Evolutionary conservation across 495 filamentous ascomycete species (phyloP).

Genomic region (Achaetomiella virescens): DNA sequence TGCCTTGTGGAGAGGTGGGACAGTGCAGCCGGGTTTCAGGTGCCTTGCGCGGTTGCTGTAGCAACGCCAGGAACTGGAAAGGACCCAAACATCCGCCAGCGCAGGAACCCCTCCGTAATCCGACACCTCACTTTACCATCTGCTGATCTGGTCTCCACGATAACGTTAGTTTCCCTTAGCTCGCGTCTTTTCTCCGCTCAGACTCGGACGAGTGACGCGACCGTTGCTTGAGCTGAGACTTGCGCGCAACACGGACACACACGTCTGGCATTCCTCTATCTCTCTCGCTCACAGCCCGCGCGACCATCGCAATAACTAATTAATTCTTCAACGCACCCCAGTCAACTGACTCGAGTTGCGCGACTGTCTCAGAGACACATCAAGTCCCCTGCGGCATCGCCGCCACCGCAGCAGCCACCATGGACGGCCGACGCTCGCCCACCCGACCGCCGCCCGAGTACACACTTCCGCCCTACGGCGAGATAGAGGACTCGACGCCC

Average conservation of each 20-base stretch:
- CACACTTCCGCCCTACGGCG: constrained; percentile 43
- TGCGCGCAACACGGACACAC: not conserved
- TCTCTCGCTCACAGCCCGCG: not conserved
- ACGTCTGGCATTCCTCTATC: not conserved
- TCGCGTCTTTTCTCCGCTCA: not conserved
- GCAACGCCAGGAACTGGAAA: not conserved
- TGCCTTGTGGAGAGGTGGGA: not conserved
- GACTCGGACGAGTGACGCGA: not conserved
- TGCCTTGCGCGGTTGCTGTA: not conserved
- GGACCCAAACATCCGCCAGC: not conserved
- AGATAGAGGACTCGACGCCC: constrained; percentile 38
- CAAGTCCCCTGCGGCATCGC: constrained; percentile 17
- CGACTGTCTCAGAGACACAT: constrained; percentile 10
- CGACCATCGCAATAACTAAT: constrained; percentile 2
- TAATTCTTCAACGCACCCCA: not conserved
- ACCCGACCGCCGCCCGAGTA: constrained; percentile 40
- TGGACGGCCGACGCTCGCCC: constrained; percentile 41
- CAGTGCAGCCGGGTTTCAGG: not conserved
- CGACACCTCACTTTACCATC: not conserved
- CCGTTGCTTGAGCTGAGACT: not conserved
- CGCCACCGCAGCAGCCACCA: constrained; percentile 28
- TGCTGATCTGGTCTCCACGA: constrained; percentile 1
- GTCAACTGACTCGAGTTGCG: not conserved
- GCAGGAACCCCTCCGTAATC: constrained; percentile 3
- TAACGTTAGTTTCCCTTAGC: no score